phyloP scores from a whole-genome alignment of 192 early-diverging fungal species.

The Piromyces sp. region DNA sequence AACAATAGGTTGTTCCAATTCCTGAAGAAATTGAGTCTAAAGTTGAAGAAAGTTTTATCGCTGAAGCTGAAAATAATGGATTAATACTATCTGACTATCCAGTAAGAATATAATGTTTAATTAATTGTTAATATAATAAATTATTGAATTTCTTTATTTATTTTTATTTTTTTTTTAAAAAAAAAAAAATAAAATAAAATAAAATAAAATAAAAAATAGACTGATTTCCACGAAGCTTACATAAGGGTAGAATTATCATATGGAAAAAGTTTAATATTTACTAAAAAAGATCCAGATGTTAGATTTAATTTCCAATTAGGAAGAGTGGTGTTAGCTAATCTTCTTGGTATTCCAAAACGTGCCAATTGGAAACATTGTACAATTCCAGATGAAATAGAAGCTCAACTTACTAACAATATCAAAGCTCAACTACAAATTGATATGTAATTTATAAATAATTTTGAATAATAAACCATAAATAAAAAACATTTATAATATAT shows the following conservation, averaged over 20 bases:
- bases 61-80: constrained; percentile 17
- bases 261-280: constrained; percentile 19
- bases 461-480: too few relatives aligned
- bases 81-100: constrained; percentile 16
- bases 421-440: background rate
- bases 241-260: constrained; percentile 40
- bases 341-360: constrained; percentile 47
- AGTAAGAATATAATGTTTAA: background rate
- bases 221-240: constrained; percentile 6
- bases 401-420: background rate
- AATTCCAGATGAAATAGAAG: constrained; percentile 45
- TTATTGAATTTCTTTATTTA: too few relatives aligned
- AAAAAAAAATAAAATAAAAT: too few relatives aligned
- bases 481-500: too few relatives aligned
- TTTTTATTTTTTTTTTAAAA: too few relatives aligned
- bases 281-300: constrained; percentile 14
- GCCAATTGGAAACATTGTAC: constrained; percentile 68
- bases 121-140: too few relatives aligned
- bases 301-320: constrained; percentile 64
- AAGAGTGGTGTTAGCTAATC: constrained; percentile 40
- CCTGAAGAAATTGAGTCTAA: constrained; percentile 17
- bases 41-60: constrained; percentile 14
- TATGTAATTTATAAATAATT: too few relatives aligned
- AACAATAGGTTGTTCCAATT: constrained; percentile 23
- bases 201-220: background rate